Base-by-base conservation (phyloP, 2,329 filamentous ascomycete species). In the Aspergillus costaricaensis region DNA sequence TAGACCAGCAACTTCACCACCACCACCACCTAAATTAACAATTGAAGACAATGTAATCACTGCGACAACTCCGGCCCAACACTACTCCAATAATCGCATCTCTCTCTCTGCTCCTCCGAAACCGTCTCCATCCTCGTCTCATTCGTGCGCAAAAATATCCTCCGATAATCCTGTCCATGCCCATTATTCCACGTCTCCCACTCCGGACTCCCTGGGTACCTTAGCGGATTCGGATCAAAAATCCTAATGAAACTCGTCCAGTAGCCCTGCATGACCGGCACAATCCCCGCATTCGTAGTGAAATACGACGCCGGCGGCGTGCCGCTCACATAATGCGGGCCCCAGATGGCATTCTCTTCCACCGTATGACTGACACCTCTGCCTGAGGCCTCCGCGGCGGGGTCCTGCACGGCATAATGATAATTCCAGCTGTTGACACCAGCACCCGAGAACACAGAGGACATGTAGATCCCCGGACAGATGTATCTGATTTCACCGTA, bases 201-300 rank as follows among this genome's bases (percentile, higher is more conserved):
- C 57, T 74, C 73, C 3, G 85, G 83, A 47, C 78, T 78, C 0
- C 79, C 81, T 0, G 63, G 39, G 47, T 74, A 63, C 8, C 84
- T 80, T 57, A 81, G 74, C 15, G 67, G 78, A 70, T 92, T 93
- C 0, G 90, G 90, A 71, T 93, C 80, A 39, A 86, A 81, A 0
- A 80, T 80, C 25, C 84, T 77, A 62, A 93, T 86, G 70, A 93
- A 93, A 64, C 86, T 90, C 1, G 86, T 85, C 88, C 89, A 92
- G 73, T 92, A 93, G 0, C 81, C 83, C 68, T 91, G 88, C 27
- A 90, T 83, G 0, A 89, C 75, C 0, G 84, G 80, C 1, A 89
- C 81, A 5, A 89, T 85, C 0, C 70, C 70, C 1, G 77, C 82
- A 64, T 92, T 91, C 3, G 78, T 79, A 0, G 77, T 70, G 7